These are phyloP conservation scores for Trichoderma oligosporum DNA, from an alignment of 2,329 filamentous ascomycete species.

Conservation along the genomic window DNA sequence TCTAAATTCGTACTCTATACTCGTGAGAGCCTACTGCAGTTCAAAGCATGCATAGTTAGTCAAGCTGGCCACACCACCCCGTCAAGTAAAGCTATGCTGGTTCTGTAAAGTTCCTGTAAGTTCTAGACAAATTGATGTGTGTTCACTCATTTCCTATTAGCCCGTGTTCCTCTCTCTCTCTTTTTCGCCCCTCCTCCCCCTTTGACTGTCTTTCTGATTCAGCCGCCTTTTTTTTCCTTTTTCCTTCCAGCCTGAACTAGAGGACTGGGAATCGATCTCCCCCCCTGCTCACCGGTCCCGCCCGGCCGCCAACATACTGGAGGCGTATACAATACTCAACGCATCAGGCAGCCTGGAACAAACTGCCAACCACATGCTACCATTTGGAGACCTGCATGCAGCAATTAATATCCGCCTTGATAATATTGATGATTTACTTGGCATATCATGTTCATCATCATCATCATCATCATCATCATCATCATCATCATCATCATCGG, in stretches of 20 bases:
- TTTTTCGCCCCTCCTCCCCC: not conserved
- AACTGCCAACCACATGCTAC: not conserved
- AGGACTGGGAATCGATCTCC: not conserved
- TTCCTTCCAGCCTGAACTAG: not conserved
- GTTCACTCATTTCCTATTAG: not conserved
- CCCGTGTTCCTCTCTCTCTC: not conserved
- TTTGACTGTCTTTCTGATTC: constrained; percentile 1
- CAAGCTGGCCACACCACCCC: too few relatives aligned
- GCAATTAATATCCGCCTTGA: not conserved
- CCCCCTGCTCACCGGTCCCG: not conserved
- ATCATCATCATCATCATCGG: too few relatives aligned
- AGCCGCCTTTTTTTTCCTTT: constrained; percentile 7
- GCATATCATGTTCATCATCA: too few relatives aligned
- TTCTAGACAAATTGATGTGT: constrained; percentile 2
- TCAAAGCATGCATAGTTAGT: too few relatives aligned
- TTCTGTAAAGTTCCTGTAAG: not conserved
- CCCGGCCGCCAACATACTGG: not conserved
- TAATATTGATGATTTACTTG: not conserved
- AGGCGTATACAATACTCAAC: not conserved
- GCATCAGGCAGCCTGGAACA: not conserved
- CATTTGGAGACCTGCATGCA: constrained; percentile 3
- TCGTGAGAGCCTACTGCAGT: too few relatives aligned
- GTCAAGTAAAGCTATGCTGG: not conserved
- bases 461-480: too few relatives aligned
- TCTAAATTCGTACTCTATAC: too few relatives aligned